These are phyloP conservation scores for Alternaria angustiovoidea DNA, from an alignment of 2,329 filamentous ascomycete species.

Conservation along the genomic window DNA sequence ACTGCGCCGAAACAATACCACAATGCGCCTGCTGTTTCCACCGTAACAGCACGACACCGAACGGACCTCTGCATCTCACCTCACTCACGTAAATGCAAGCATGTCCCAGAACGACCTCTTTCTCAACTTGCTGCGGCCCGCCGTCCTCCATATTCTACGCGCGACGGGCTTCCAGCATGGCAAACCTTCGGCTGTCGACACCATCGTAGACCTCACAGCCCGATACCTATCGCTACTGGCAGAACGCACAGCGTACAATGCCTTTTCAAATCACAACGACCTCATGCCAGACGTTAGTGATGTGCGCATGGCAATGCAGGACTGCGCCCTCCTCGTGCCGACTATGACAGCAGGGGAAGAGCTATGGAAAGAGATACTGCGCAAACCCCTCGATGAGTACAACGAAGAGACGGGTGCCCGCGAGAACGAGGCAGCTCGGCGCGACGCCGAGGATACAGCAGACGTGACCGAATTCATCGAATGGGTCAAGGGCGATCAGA, in stretches of 20 bases:
- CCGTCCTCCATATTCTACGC: constrained; percentile 88
- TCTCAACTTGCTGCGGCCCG: constrained; percentile 84
- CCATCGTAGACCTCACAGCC: constrained; percentile 84
- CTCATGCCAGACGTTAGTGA: constrained; percentile 74
- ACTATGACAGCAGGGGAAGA: constrained; percentile 73
- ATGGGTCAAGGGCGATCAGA: constrained; percentile 78
- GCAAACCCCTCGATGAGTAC: constrained; percentile 55
- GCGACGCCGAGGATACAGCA: constrained; percentile 74
- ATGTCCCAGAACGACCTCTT: constrained; percentile 60
- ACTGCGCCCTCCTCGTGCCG: constrained; percentile 77
- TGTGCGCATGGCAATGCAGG: constrained; percentile 83
- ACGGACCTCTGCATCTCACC: constrained; percentile 27
- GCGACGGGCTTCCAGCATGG: constrained; percentile 89
- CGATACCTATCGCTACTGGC: constrained; percentile 81
- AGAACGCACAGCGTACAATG: constrained; percentile 74
- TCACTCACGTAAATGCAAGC: constrained; percentile 23
- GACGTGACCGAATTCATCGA: constrained; percentile 80
- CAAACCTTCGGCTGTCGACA: constrained; percentile 82
- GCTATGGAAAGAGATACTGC: constrained; percentile 63
- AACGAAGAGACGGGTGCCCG: constrained; percentile 51
- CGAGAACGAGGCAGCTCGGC: constrained; percentile 53
- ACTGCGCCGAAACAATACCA: constrained; percentile 8
- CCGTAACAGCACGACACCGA: constrained; percentile 23
- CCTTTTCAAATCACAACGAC: constrained; percentile 72
- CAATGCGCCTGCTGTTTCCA: constrained; percentile 35